phyloP scores from a whole-genome alignment of 2,329 filamentous ascomycete species.

The Aspergillus sojae region DNA sequence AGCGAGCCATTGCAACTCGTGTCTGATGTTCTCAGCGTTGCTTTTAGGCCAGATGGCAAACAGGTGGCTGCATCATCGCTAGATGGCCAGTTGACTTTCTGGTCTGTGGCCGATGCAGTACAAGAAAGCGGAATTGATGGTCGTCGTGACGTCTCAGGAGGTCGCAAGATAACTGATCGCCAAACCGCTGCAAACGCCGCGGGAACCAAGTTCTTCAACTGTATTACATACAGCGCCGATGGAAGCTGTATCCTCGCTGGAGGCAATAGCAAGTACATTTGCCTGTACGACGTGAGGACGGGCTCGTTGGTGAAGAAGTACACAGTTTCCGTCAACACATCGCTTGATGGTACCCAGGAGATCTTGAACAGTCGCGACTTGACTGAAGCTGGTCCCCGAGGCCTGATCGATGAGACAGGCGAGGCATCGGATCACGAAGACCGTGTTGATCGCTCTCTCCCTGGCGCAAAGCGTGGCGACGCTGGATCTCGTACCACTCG shows the following conservation, averaged over 20 bases:
- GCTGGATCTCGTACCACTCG: slow-evolving; percentile 74
- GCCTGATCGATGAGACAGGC: slow-evolving; percentile 82
- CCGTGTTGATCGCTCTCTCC: slow-evolving; percentile 75
- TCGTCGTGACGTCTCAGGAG: slow-evolving; percentile 87
- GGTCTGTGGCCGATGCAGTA: slow-evolving; percentile 84
- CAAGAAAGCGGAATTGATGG: slow-evolving; percentile 87
- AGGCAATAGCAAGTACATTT: slow-evolving; percentile 98
- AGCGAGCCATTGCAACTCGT: slow-evolving; percentile 92
- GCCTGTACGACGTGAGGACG: slow-evolving; percentile 90
- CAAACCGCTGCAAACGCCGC: slow-evolving; percentile 87
- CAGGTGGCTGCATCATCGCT: slow-evolving; percentile 91
- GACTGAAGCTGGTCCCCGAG: slow-evolving; percentile 84
- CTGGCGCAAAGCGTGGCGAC: slow-evolving; percentile 85
- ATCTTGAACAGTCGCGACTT: slow-evolving; percentile 91
- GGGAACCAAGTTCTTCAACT: slow-evolving; percentile 86
- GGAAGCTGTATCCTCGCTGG: slow-evolving; percentile 86
- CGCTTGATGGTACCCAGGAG: slow-evolving; percentile 92
- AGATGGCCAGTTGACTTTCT: slow-evolving; percentile 93
- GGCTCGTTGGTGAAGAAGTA: slow-evolving; percentile 93
- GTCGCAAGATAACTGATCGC: slow-evolving; percentile 83
- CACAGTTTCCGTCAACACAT: slow-evolving; percentile 94
- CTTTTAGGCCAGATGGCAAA: slow-evolving; percentile 84
- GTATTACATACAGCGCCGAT: slow-evolving; percentile 88
- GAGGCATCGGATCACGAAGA: slow-evolving; percentile 89
- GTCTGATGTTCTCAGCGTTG: slow-evolving; percentile 84